Conservation (phyloP, 176 grass and related monocot species). For the Pontederia crassipes region DNA sequence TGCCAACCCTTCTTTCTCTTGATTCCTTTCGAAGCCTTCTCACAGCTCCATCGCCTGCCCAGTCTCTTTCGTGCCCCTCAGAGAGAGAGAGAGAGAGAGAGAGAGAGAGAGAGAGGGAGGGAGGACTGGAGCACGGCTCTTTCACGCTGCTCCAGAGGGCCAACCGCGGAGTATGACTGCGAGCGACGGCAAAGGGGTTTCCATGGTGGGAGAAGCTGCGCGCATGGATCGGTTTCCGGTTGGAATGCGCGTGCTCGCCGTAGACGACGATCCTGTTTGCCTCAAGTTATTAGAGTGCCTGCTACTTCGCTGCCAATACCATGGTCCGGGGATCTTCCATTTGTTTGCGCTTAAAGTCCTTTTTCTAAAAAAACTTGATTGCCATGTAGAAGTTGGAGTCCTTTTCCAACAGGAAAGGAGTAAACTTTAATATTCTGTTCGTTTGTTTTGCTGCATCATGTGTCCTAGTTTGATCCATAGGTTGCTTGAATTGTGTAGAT, state of each 20-base stretch:
- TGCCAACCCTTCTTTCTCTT: background rate
- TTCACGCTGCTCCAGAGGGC: background rate
- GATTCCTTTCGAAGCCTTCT: background rate
- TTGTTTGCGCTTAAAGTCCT: background rate
- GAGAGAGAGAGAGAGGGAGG: background rate
- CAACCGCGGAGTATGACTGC: conserved; percentile 20
- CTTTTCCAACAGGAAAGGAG: background rate
- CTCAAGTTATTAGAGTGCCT: conserved; percentile 48
- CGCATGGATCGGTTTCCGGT: conserved; percentile 50
- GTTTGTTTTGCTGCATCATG: background rate
- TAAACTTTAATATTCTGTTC: too few species aligned
- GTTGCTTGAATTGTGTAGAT: too few species aligned
- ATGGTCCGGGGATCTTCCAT: conserved; percentile 11
- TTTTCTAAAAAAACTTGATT: background rate
- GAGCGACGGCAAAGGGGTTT: conserved; percentile 19
- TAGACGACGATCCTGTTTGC: conserved; percentile 63
- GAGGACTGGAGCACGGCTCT: too few species aligned
- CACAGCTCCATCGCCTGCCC: background rate
- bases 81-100: background rate
- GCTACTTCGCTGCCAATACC: conserved; percentile 39
- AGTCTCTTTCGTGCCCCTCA: background rate
- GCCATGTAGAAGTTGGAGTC: background rate
- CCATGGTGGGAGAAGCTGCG: conserved; percentile 9
- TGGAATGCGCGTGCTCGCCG: conserved; percentile 76
- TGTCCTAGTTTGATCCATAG: background rate